Conservation (phyloP, 352 stramenopile genomes). For the Peronosclerospora sorghi region DNA sequence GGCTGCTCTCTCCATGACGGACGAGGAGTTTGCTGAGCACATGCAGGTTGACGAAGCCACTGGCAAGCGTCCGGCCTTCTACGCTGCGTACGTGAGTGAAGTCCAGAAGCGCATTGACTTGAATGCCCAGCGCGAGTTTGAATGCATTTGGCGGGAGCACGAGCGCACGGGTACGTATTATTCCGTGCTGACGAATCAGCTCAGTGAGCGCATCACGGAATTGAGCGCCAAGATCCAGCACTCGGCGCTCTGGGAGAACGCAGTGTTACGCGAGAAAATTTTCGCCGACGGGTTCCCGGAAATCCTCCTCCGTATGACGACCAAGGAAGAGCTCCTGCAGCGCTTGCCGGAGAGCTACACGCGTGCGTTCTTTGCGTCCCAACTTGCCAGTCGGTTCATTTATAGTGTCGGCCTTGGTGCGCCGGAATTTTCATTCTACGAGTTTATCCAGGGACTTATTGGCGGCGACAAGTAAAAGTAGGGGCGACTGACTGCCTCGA, state of each 20-base stretch:
- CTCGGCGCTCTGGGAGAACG: slow-evolving; percentile 64
- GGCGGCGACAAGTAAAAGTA: slow-evolving; percentile 17
- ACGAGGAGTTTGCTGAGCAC: slow-evolving; percentile 71
- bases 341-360: slow-evolving; percentile 72
- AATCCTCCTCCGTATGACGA: slow-evolving; percentile 42
- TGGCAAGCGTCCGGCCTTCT: slow-evolving; percentile 51
- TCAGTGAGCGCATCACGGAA: slow-evolving; percentile 74
- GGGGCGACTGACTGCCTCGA: slow-evolving; percentile 8
- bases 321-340: slow-evolving; percentile 51
- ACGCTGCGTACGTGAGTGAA: slow-evolving; percentile 67
- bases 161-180: slow-evolving; percentile 57
- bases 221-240: slow-evolving; percentile 74
- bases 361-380: slow-evolving; percentile 68
- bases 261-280: slow-evolving; percentile 52
- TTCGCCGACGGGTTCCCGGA: slow-evolving; percentile 70
- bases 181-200: slow-evolving; percentile 59
- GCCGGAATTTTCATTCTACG: slow-evolving; percentile 80
- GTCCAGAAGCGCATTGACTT: slow-evolving; percentile 71
- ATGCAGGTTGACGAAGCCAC: slow-evolving; percentile 65
- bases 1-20: slow-evolving; percentile 55
- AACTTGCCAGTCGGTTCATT: slow-evolving; percentile 74
- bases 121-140: slow-evolving; percentile 71
- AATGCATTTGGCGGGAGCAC: slow-evolving; percentile 79
- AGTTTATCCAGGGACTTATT: slow-evolving; percentile 66
- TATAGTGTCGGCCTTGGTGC: slow-evolving; percentile 60